Evolutionary conservation across 768 basidiomycete genomes (phyloP).

Genomic region (Podaxis sp.): DNA sequence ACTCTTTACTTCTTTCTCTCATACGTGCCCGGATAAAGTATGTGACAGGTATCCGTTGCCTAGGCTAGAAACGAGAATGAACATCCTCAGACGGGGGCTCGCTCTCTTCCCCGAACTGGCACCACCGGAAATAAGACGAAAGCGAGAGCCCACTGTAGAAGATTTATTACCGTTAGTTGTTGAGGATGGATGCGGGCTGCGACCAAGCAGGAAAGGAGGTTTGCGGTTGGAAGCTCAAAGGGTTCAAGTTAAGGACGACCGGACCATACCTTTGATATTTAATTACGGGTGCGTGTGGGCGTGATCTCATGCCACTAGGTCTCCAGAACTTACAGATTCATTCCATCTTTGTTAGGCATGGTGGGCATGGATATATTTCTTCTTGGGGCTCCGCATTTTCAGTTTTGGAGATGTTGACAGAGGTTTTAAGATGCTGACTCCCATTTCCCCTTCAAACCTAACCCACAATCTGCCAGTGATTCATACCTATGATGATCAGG

Average conservation of each 20-base stretch:
- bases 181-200: constrained; percentile 44
- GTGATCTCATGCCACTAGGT: too few species aligned
- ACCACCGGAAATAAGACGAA: constrained; percentile 44
- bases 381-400: constrained; percentile 8
- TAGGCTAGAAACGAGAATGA: constrained; percentile 54
- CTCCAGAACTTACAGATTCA: background rate
- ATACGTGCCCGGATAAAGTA: background rate
- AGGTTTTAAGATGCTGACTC: background rate
- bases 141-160: constrained; percentile 39
- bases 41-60: constrained; percentile 53
- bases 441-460: background rate
- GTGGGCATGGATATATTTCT: constrained; percentile 4
- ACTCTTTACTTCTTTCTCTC: background rate
- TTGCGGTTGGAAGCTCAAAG: constrained; percentile 47
- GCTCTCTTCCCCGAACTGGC: constrained; percentile 53
- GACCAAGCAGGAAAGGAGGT: constrained; percentile 55
- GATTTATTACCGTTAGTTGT: constrained; percentile 43
- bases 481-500: background rate
- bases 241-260: constrained; percentile 21
- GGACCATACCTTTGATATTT: constrained; percentile 45
- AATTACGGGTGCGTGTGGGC: constrained; percentile 61
- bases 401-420: background rate
- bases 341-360: background rate
- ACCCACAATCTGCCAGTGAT: background rate
- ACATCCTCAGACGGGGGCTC: constrained; percentile 55